A percentile compares a stretch with the other conserved stretches of the same genome.
phyloP scores from a whole-genome alignment of 345 rosid genomes.

The Aethionema arabicum region DNA sequence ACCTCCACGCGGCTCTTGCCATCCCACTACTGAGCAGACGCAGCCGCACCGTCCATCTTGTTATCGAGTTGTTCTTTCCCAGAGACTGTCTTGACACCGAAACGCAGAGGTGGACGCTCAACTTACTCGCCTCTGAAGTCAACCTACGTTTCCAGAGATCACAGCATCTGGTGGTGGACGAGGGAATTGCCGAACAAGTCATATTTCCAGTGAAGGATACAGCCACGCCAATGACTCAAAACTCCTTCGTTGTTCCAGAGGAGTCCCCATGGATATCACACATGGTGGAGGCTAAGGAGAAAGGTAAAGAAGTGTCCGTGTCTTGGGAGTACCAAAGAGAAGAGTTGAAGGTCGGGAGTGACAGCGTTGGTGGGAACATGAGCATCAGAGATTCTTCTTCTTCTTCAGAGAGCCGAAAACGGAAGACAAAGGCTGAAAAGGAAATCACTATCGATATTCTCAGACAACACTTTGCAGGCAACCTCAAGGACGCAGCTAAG shows the following conservation, averaged over 20 bases:
- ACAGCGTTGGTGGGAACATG: slow-evolving; percentile 21
- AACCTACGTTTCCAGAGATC: slow-evolving; percentile 50
- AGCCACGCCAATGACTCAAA: slow-evolving; percentile 34
- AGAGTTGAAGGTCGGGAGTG: slow-evolving; percentile 48
- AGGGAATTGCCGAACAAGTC: slow-evolving; percentile 49
- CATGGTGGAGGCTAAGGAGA: slow-evolving; percentile 51
- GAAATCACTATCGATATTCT: slow-evolving; percentile 79
- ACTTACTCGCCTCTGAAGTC: slow-evolving; percentile 45
- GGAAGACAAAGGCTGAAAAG: slow-evolving; percentile 72
- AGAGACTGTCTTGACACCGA: slow-evolving; percentile 51
- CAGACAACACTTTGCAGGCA: slow-evolving; percentile 84
- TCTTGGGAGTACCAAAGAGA: slow-evolving; percentile 54
- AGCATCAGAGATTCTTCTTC: slow-evolving; percentile 14
- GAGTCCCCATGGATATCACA: slow-evolving; percentile 49
- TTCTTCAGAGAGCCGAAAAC: slow-evolving; percentile 48
- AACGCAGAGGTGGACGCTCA: slow-evolving; percentile 47
- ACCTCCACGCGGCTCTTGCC: slow-evolving; percentile 67
- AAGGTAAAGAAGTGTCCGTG: slow-evolving; percentile 54
- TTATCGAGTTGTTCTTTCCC: slow-evolving; percentile 81
- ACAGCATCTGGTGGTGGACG: slow-evolving; percentile 50
- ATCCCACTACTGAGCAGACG: slow-evolving; percentile 54
- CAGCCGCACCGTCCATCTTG: slow-evolving; percentile 50
- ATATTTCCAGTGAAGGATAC: slow-evolving; percentile 34
- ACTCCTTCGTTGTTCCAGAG: slow-evolving; percentile 44
- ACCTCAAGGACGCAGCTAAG: slow-evolving; percentile 96